phyloP scores from a whole-genome alignment of 2,329 filamentous ascomycete genomes.

The Pleurostoma richardsiae region DNA sequence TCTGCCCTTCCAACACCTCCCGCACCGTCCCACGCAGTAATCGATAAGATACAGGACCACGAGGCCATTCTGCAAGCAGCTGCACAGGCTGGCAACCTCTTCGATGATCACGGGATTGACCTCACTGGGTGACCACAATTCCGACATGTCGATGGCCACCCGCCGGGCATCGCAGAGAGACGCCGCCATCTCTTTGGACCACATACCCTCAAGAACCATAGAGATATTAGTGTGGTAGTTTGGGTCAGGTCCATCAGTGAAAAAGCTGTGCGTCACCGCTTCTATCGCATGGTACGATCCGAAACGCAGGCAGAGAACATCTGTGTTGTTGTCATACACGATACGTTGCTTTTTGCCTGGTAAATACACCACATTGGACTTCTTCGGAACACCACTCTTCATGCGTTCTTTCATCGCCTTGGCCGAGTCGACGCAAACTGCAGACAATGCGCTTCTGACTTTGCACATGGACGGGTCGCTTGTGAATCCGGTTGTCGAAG shows the following conservation, averaged over 20 bases:
- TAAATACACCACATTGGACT: constrained; percentile 5
- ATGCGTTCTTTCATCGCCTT: neutral
- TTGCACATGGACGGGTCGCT: constrained; percentile 4
- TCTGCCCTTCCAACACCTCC: neutral
- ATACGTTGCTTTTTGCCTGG: neutral
- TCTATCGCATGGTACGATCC: neutral
- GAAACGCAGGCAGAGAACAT: constrained; percentile 6
- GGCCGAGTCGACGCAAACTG: constrained; percentile 4
- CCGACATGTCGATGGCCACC: constrained; percentile 9
- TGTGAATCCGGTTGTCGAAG: neutral
- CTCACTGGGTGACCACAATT: constrained; percentile 4
- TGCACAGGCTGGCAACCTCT: constrained; percentile 8
- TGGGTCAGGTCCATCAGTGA: neutral
- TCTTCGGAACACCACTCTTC: neutral
- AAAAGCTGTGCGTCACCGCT: neutral
- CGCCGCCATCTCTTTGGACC: constrained; percentile 4
- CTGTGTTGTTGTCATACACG: neutral
- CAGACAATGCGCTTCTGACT: neutral
- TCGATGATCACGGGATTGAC: constrained; percentile 3
- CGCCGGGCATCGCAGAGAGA: constrained; percentile 7
- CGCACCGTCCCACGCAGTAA: constrained; percentile 2
- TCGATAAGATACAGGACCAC: constrained; percentile 11
- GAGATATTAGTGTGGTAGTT: neutral
- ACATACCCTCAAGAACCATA: constrained; percentile 6
- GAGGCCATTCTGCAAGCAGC: constrained; percentile 9